Percentiles rank a stretch among this genome's conserved stretches.
Conservation (phyloP, 148 eudicot species). For the Limonium bicolor region DNA sequence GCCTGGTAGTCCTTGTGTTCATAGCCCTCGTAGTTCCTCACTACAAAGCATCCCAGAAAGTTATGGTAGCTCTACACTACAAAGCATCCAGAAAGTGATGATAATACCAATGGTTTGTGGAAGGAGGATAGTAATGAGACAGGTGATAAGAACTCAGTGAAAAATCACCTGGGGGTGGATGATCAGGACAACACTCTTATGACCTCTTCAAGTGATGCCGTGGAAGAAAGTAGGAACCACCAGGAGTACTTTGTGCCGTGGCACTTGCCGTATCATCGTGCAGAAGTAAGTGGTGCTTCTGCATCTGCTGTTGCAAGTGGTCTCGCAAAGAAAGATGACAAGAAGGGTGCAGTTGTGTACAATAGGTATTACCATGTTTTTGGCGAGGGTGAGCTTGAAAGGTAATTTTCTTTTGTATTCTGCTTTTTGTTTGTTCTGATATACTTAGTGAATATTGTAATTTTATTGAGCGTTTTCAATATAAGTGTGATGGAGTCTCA, state of each 20-base stretch:
- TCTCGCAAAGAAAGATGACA: conserved; percentile 81
- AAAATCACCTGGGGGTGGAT: conserved; percentile 5
- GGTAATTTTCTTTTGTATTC: conserved; percentile 18
- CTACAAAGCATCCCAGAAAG: conserved; percentile 84
- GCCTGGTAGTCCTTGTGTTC: conserved; percentile 55
- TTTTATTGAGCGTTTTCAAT: too few relatives aligned
- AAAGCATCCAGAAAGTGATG: conserved; percentile 79
- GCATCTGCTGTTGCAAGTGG: conserved; percentile 68
- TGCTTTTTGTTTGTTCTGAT: not conserved
- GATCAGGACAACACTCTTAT: conserved; percentile 12
- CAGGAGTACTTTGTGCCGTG: conserved; percentile 97
- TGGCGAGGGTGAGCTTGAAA: conserved; percentile 93
- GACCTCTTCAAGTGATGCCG: conserved; percentile 3
- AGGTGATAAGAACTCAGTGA: conserved; percentile 9
- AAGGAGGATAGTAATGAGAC: conserved; percentile 13
- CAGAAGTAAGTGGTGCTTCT: conserved; percentile 87
- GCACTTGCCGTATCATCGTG: conserved; percentile 98
- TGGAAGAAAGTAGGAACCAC: conserved; percentile 19
- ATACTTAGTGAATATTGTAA: too few relatives aligned
- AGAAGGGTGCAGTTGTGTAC: conserved; percentile 91
- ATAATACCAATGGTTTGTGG: conserved; percentile 12
- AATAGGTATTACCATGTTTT: conserved; percentile 94
- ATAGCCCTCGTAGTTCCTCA: conserved; percentile 29
- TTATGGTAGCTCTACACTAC: too few relatives aligned
- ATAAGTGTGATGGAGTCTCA: too few relatives aligned